These are phyloP conservation scores for Helicostylum pulchrum DNA, from an alignment of 192 early-diverging fungal species.

Conservation along the genomic window DNA sequence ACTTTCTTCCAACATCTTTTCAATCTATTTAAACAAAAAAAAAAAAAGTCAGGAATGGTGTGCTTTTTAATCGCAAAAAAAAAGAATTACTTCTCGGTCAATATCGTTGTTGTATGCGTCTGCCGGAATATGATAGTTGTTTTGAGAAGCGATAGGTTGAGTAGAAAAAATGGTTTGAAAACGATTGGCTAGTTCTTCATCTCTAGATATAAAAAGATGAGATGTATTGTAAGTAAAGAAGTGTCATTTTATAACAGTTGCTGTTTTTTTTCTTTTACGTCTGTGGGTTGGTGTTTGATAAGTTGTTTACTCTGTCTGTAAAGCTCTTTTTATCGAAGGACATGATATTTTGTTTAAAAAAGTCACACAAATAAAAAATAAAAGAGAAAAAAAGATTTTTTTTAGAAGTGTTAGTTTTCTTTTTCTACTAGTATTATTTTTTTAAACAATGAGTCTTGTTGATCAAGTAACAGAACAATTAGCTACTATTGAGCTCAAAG, in stretches of 20 bases:
- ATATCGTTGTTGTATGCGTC: not conserved
- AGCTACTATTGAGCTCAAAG: conserved; percentile 26
- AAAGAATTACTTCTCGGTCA: not conserved
- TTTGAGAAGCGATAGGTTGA: conserved; percentile 5
- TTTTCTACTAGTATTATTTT: not conserved
- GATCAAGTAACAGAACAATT: conserved; percentile 28
- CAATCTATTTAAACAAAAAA: conserved; percentile 2
- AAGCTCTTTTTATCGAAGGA: not conserved
- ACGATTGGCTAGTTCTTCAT: conserved; percentile 1
- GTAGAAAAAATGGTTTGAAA: conserved; percentile 11
- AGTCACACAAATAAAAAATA: not conserved
- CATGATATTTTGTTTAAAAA: not conserved
- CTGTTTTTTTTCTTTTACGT: not conserved
- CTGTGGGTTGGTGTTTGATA: not conserved
- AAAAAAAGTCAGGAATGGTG: not conserved
- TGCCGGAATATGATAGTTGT: conserved; percentile 11
- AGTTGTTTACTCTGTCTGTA: conserved; percentile 5
- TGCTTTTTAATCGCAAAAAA: not conserved
- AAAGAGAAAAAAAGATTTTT: not conserved
- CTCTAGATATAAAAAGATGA: not conserved
- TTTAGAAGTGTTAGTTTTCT: not conserved
- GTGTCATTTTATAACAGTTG: no score
- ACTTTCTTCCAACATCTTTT: not conserved
- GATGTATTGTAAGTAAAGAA: no score
- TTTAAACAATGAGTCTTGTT: conserved; percentile 15